phyloP scores from a whole-genome alignment of 2,329 filamentous ascomycete genomes.

The Trichoderma sp. region DNA sequence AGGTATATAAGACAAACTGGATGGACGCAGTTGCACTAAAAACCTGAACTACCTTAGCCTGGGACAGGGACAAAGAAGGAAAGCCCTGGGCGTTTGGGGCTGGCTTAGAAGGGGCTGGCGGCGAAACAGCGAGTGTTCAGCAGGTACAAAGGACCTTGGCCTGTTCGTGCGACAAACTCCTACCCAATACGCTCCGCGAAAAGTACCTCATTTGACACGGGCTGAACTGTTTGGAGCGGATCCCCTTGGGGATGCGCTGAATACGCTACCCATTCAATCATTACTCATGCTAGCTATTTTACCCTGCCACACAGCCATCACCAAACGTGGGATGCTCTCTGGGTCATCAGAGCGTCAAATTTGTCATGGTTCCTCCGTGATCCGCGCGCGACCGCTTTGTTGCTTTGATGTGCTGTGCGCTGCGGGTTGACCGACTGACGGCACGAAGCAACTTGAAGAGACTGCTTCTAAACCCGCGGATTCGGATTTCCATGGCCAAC shows the following conservation, averaged over 20 bases:
- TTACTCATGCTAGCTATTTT: not conserved
- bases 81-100: not conserved
- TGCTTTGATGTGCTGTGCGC: not conserved
- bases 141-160: not conserved
- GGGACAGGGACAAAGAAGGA: not conserved
- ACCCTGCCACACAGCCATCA: not conserved
- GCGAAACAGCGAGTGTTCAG: not conserved
- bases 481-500: not conserved
- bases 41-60: not conserved
- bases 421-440: not conserved
- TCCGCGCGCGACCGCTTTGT: not conserved
- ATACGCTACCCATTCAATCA: not conserved
- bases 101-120: not conserved
- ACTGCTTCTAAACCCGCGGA: not conserved
- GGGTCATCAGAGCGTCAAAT: not conserved
- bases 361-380: not conserved
- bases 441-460: not conserved
- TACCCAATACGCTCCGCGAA: not conserved
- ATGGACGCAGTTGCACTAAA: not conserved
- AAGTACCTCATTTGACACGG: not conserved
- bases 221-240: not conserved
- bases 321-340: not conserved
- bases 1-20: not conserved
- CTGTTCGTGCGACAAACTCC: not conserved
- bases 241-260: not conserved